A percentile compares a stretch with the other conserved stretches of the same genome.
These are phyloP conservation scores for Saccharomycopsis sp. DNA, from an alignment of 805 yeast species.

Conservation along the genomic window DNA sequence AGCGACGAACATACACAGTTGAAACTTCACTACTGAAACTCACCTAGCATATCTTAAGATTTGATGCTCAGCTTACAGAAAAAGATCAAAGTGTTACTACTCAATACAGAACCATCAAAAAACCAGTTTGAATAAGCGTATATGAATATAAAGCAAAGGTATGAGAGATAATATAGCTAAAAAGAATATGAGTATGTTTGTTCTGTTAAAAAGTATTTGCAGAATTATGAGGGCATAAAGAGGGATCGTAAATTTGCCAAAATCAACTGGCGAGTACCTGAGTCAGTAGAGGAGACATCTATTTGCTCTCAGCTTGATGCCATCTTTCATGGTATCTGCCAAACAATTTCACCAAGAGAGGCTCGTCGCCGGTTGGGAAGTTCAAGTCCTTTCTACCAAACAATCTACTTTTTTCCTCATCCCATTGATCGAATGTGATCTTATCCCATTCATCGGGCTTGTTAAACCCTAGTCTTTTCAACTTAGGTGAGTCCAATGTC, in stretches of 20 bases:
- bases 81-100: no score
- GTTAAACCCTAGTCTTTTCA: slow-evolving; percentile 26
- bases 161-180: no score
- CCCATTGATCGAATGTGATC: slow-evolving; percentile 30
- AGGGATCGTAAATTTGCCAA: no score
- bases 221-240: no score
- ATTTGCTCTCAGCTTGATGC: slow-evolving; percentile 15
- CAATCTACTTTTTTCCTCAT: slow-evolving; percentile 27
- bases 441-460: slow-evolving; percentile 30
- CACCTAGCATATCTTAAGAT: no score
- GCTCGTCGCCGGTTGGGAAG: slow-evolving; percentile 11
- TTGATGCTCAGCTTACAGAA: no score
- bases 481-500: slow-evolving; percentile 25
- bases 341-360: slow-evolving; percentile 12
- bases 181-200: no score
- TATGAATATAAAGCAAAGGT: no score
- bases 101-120: background rate
- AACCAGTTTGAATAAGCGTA: background rate
- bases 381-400: slow-evolving; percentile 19
- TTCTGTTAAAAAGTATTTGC: background rate
- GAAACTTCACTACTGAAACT: no score
- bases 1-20: no score
- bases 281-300: no score
- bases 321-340: slow-evolving; percentile 20
- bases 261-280: no score